Percentiles rank a stretch among this genome's conserved stretches.
Conservation (phyloP, 2,329 filamentous ascomycete species). For the Scedosporium dehoogii region DNA sequence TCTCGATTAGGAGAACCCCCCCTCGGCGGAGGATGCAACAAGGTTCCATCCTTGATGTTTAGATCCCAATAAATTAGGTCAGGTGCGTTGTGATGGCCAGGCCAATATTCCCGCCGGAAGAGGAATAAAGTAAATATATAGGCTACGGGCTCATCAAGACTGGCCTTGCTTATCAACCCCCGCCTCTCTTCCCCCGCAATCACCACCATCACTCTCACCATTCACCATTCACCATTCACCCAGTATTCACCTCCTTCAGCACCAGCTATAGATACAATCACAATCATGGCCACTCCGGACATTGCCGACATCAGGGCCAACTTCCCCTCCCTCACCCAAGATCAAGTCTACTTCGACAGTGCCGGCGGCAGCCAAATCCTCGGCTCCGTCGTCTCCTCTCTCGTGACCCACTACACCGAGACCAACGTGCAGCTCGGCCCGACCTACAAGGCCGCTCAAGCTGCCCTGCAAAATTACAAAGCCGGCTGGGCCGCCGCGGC, state of each 20-base stretch:
- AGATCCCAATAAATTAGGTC: neutral
- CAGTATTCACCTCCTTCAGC: neutral
- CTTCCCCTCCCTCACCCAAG: slow-evolving; percentile 58
- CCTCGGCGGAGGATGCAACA: neutral
- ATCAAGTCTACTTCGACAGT: slow-evolving; percentile 69
- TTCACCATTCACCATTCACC: too few relatives aligned
- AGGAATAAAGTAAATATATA: too few relatives aligned
- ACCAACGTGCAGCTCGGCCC: slow-evolving; percentile 71
- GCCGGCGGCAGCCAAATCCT: slow-evolving; percentile 67
- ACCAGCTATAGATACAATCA: neutral
- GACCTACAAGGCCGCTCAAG: slow-evolving; percentile 50
- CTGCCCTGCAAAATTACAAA: slow-evolving; percentile 49
- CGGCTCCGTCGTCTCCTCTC: slow-evolving; percentile 53
- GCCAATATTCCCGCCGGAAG: neutral
- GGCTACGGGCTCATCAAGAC: neutral
- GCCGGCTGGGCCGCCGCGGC: slow-evolving; percentile 56
- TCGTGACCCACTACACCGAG: slow-evolving; percentile 54
- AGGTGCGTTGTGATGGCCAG: neutral
- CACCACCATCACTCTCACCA: neutral
- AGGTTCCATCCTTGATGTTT: neutral
- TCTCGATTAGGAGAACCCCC: neutral
- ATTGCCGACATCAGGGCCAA: slow-evolving; percentile 43
- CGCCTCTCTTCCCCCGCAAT: neutral
- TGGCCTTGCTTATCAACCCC: neutral
- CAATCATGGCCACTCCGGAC: slow-evolving; percentile 20